Base-by-base conservation (phyloP, 129 eudicot species). In the Heracleum sosnowskyi region DNA sequence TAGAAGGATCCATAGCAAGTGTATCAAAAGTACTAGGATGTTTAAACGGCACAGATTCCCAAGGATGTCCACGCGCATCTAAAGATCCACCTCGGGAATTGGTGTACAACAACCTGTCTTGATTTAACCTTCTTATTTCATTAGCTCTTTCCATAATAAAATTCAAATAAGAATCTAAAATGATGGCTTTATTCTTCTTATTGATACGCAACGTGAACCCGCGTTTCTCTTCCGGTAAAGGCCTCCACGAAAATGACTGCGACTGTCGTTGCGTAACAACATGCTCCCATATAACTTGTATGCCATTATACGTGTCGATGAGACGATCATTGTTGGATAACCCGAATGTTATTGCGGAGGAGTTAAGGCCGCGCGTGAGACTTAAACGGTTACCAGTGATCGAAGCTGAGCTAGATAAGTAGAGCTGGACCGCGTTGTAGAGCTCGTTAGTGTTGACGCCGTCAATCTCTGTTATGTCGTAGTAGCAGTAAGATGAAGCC, bases 391-490 rank as follows among this genome's bases (percentile, higher is more conserved):
- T 85, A 17, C 91, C 81, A 71, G 90, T 35, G 72, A 87, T 71
- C 39, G 96, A 85, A 42, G 98, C 97, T 47, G 96, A 81, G 77
- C 88, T 79, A 51, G 89, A 83, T 2, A 95, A 85, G 71, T 95
- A 95, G 71, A 95, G 92, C 81, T 95, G 98, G 39, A 91, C 97
- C 73, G 98, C 93, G 91, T 90, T 91, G 86, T 95, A 95, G 49
- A 95, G 96, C 55, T 95, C 98, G 77, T 95, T 95, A 51, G 97
- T 95, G 90, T 95, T 95, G 62, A 95, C 98, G 83, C 98, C 98
- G 82, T 95, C 98, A 76, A 91, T 95, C 82, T 95, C 98, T 7
- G 97, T 91, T 80, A 95, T 95, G 87, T 95, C 98, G 84, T 90
- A 95, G 82, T 95, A 91, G 73, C 97, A 91, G 83, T 95, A 91